phyloP scores from a whole-genome alignment of 2,329 filamentous ascomycete genomes.

The Rutstroemia sp. region DNA sequence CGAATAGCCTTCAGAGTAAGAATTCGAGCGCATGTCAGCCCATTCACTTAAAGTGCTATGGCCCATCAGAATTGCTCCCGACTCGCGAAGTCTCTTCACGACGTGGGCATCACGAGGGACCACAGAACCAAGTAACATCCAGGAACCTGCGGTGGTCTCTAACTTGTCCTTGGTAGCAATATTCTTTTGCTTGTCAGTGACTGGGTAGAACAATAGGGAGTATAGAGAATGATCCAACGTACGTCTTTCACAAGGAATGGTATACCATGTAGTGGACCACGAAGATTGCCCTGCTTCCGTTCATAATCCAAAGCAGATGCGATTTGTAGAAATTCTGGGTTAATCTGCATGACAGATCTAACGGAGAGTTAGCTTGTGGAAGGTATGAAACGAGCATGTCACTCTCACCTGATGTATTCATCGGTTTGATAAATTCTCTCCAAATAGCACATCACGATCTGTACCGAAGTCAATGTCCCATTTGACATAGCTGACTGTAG shows the following conservation, averaged over 20 bases:
- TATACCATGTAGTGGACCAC: constrained; percentile 67
- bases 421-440: constrained; percentile 54
- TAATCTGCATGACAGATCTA: constrained; percentile 55
- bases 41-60: constrained; percentile 67
- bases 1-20: constrained; percentile 63
- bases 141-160: constrained; percentile 67
- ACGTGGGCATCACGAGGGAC: constrained; percentile 63
- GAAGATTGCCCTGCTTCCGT: constrained; percentile 44
- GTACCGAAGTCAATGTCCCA: constrained; percentile 48
- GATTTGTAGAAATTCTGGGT: constrained; percentile 59
- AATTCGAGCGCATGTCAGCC: constrained; percentile 62
- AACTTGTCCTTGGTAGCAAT: constrained; percentile 62
- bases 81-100: constrained; percentile 51
- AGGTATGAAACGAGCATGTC: too few species aligned
- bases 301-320: constrained; percentile 54
- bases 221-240: not conserved
- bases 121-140: constrained; percentile 56
- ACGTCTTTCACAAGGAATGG: constrained; percentile 66
- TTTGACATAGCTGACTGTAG: constrained; percentile 51
- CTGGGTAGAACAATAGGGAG: not conserved
- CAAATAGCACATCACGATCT: constrained; percentile 57
- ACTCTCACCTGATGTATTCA: constrained; percentile 51
- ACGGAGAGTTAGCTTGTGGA: not conserved
- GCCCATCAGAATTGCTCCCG: constrained; percentile 58
- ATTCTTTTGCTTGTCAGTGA: constrained; percentile 32